A percentile compares a stretch with the other conserved stretches of the same genome.
Evolutionary conservation across 2,329 filamentous ascomycete species (phyloP).

Genomic region (Colletotrichum tropicale): DNA sequence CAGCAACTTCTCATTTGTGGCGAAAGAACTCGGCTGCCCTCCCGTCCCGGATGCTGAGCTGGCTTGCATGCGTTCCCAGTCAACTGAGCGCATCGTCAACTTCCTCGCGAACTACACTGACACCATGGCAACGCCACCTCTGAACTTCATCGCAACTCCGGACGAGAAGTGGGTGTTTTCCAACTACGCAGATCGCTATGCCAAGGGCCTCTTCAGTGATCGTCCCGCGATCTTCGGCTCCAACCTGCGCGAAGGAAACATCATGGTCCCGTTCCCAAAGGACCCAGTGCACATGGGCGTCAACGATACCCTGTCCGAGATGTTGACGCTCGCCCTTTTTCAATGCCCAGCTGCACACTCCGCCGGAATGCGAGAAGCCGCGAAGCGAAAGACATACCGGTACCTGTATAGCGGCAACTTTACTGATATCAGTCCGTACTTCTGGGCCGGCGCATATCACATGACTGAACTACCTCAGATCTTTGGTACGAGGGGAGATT

Average conservation of each 20-base stretch:
- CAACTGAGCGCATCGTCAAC: constrained; percentile 40
- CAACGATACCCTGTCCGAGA: not conserved
- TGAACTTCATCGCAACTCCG: constrained; percentile 41
- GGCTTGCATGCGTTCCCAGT: constrained; percentile 38
- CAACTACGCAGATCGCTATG: constrained; percentile 38
- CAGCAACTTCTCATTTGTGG: constrained; percentile 42
- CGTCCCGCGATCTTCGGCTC: not conserved
- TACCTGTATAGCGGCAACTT: constrained; percentile 32
- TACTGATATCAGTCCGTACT: constrained; percentile 25
- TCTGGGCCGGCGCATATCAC: constrained; percentile 30
- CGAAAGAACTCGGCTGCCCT: constrained; percentile 40
- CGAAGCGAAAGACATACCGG: constrained; percentile 19
- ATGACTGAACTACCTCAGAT: constrained; percentile 31
- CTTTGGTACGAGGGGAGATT: constrained; percentile 28
- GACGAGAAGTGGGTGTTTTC: constrained; percentile 44
- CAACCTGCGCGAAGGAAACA: not conserved
- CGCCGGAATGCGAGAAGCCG: not conserved
- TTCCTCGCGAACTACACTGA: constrained; percentile 34
- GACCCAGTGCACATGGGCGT: not conserved
- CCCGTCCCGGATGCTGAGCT: constrained; percentile 25
- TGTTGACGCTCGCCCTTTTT: not conserved
- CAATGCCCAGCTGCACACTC: not conserved
- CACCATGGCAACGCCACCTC: constrained; percentile 34
- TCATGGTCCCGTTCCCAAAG: not conserved
- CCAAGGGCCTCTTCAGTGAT: constrained; percentile 39